phyloP scores from a whole-genome alignment of 257 asterid genomes.

The Solanum chmielewskii region DNA sequence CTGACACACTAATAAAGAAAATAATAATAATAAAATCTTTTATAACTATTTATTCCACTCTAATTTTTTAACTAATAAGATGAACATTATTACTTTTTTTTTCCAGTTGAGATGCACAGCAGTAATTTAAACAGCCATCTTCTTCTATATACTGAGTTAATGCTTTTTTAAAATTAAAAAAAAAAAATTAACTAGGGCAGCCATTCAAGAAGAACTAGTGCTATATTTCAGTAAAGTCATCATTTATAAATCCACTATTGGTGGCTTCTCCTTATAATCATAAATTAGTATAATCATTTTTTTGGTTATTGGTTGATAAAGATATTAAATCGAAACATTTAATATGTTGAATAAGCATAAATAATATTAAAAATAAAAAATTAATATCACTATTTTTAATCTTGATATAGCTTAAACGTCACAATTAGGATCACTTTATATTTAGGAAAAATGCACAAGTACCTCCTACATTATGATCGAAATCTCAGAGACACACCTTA shows the following conservation, averaged over 20 bases:
- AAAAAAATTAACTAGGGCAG: neutral
- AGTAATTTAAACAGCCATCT: neutral
- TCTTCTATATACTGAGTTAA: neutral
- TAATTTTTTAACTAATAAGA: no score
- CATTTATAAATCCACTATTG: neutral
- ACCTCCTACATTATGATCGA: no score
- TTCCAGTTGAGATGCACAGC: neutral
- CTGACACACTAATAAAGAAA: no score
- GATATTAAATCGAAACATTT: neutral
- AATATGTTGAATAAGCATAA: neutral
- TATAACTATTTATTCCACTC: neutral
- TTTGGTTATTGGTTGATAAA: neutral
- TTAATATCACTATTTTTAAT: neutral
- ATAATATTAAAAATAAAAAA: neutral
- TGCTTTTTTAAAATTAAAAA: neutral
- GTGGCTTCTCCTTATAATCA: neutral
- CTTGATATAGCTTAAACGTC: neutral
- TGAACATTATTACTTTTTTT: neutral
- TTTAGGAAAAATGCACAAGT: no score
- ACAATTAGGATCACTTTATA: neutral
- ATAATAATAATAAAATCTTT: no score
- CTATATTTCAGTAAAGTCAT: neutral
- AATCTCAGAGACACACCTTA: no score
- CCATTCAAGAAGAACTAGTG: neutral
- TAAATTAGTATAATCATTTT: neutral